Base-by-base conservation (phyloP, 176 grass and related monocot species). In the Avena insularis region DNA sequence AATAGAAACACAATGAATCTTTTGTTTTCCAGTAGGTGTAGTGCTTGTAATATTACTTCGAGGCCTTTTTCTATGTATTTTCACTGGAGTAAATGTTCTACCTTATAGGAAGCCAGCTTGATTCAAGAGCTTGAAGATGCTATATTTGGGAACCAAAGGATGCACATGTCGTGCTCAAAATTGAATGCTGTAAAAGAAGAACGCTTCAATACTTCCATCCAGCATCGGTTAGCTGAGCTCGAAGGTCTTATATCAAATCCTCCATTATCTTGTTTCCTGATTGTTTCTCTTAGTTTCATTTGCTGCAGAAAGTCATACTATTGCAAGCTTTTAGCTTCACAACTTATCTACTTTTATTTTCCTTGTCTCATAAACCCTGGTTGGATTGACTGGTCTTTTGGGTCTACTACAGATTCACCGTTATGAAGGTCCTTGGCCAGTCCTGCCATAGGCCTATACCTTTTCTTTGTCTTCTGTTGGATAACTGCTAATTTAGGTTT, bases 61-160 rank as follows among this genome's bases (percentile, higher is more conserved):
- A 69, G 12, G 46, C 46, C 61, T 13, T 51, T 76, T 77, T 77
- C 73, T 65, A 3, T 70, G 14, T 33, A 6, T 81, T 86, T 74
- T 82, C 17, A 60, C 86, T 84, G 51, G 57, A 36, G 17, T 70
- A 61, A 86, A 57, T 61, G 12, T 81, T 15, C 83, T 75, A 82
- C 27, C 54, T 83, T 83, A 79, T 45, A 94, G 92, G 90, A 88
- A 65, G 38, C 23, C 62, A 84, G 77, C 81, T 93, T 99, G 89
- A 89, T 93, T 82, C 85, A 91, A 90, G 94, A 96, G 60, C 87
- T 99, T 80, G 97, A 93, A 84, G 94, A 93, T 90, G 92, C 92
- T 43, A 80, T 99, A 72, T 84, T 88, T 71, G 90, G 71, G 36
- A 90, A 93, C 72, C 83, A 96, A 84, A 78, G 62, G 65, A 76